phyloP scores from a whole-genome alignment of 1,284 basidiomycete species.

The Ustilago sp. region DNA sequence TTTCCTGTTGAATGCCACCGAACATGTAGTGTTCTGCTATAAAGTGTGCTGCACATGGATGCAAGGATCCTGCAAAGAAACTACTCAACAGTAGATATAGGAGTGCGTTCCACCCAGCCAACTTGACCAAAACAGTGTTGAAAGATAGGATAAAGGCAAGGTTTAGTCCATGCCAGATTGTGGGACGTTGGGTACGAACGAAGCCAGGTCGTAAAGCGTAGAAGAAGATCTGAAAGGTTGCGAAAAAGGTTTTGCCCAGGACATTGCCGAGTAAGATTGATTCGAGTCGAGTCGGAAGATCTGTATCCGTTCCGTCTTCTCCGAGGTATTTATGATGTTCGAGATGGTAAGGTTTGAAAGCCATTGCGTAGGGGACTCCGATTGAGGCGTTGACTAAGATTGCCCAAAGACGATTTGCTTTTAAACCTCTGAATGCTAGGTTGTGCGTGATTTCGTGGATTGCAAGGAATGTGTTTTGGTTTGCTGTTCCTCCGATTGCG shows the following conservation, averaged over 20 bases:
- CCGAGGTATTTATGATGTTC: conserved; percentile 87
- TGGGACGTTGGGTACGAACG: conserved; percentile 84
- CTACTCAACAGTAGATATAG: conserved; percentile 86
- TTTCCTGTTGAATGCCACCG: conserved; percentile 78
- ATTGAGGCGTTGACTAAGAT: conserved; percentile 93
- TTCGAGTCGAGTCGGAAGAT: conserved; percentile 88
- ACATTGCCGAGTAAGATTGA: conserved; percentile 91
- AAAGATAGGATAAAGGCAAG: conserved; percentile 78
- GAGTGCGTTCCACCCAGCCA: conserved; percentile 52
- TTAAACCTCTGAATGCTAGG: conserved; percentile 86
- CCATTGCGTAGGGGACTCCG: conserved; percentile 91
- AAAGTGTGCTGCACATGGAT: conserved; percentile 96
- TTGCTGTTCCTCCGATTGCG: conserved; percentile 88
- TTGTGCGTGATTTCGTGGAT: conserved; percentile 99
- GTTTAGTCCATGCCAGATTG: conserved; percentile 87
- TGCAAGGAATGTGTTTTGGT: conserved; percentile 96
- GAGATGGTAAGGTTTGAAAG: conserved; percentile 96
- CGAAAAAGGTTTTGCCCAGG: conserved; percentile 96
- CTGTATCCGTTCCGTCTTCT: conserved; percentile 96
- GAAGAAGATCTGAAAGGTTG: conserved; percentile 97
- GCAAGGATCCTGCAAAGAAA: conserved; percentile 94
- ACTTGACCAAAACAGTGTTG: conserved; percentile 74
- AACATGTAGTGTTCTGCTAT: conserved; percentile 80
- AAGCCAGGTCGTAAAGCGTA: conserved; percentile 97
- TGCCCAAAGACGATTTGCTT: conserved; percentile 86